Evolutionary conservation across 1,284 basidiomycete genomes (phyloP).

Genomic region (Xerocomus cyaneibrunnescens): DNA sequence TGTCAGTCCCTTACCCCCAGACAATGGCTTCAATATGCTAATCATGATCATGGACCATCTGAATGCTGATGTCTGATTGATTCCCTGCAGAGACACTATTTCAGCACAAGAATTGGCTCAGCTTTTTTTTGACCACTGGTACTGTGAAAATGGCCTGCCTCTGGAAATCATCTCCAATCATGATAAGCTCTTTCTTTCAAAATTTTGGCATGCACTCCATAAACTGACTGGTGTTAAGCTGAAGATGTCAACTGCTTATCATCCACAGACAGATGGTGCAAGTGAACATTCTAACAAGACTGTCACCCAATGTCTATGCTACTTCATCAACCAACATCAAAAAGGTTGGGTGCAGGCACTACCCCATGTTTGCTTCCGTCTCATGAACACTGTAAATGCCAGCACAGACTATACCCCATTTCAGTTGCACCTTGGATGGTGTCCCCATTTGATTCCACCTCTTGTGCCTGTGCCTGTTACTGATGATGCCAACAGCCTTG

Average conservation of each 20-base stretch:
- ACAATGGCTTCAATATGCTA: not conserved
- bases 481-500: too few relatives aligned
- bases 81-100: not conserved
- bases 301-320: not conserved
- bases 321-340: not conserved
- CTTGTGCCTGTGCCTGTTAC: too few relatives aligned
- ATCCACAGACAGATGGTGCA: not conserved
- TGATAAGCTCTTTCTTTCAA: not conserved
- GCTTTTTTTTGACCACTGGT: not conserved
- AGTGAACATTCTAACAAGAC: not conserved
- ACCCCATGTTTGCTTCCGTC: not conserved
- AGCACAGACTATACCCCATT: not conserved
- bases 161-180: not conserved
- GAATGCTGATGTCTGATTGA: not conserved
- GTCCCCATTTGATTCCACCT: not conserved
- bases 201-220: not conserved
- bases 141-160: not conserved
- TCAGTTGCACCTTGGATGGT: not conserved
- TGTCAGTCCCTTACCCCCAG: not conserved
- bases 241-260: not conserved
- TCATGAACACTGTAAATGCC: not conserved
- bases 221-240: not conserved
- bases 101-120: not conserved
- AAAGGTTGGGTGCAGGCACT: not conserved
- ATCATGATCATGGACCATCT: not conserved